Evolutionary conservation across 1,284 basidiomycete genomes (phyloP), one percentile per base, ranked within the genome.

Genomic region (Fistulina hepatica): DNA sequence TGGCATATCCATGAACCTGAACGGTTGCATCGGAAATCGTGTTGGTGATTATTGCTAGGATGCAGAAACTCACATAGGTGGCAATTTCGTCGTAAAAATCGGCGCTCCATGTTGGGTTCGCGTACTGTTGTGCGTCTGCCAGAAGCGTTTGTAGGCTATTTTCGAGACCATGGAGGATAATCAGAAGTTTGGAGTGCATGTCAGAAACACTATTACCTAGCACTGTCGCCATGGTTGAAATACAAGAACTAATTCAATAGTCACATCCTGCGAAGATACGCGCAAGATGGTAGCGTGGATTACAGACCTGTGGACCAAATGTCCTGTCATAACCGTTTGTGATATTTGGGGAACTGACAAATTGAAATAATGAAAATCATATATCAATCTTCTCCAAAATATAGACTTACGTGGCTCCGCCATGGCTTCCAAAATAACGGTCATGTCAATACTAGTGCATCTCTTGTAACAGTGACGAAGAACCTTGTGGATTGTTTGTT

Each of bases 11-110:
- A 12, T 33, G 21, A 15, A 55, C 53, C 41, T 47, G 19, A 19
- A 10, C 16, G 12, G 15, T 10, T 15, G 19, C n/a, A 25, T 31
- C 16, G n/a, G n/a, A n/a, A 34, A 23, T 24, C 3, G 11, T 8
- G 8, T 10, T 6, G 17, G 35, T 31, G 16, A 24, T 32, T 9
- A 25, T 11, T 17, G 5, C 27, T 11, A 8, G 4, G 26, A 19
- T 11, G 9, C n/a, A 13, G 19, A 6, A n/a, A 31, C 36, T 12
- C 15, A 48, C 44, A 41, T 50, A 37, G 1, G 50, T 40, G 7
- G 54, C 48, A 20, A 56, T 52, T 15, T 47, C 44, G 39, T 56
- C 53, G 39, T 56, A 56, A 41, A 56, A 56, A 3, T 44, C 39
- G 6, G 47, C 45, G 32, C 53, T 54, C 54, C 51, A 54, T 8